These are phyloP conservation scores for Akanthomyces muscarius DNA, from an alignment of 2,329 filamentous ascomycete species.

Conservation along the genomic window DNA sequence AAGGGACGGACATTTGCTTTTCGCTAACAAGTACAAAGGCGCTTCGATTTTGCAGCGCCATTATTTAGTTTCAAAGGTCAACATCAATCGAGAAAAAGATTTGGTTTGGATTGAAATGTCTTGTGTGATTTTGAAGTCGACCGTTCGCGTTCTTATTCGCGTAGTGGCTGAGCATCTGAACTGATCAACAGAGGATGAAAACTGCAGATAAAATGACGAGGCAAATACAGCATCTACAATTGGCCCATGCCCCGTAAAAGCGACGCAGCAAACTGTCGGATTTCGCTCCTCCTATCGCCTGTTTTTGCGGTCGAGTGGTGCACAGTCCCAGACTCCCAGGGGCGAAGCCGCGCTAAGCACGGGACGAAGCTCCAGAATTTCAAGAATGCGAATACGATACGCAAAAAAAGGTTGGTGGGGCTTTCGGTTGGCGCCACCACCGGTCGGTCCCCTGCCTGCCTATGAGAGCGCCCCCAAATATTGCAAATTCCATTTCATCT, in stretches of 20 bases:
- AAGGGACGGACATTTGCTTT: neutral
- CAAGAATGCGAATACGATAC: slow-evolving; percentile 7
- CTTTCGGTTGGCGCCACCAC: neutral
- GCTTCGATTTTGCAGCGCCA: neutral
- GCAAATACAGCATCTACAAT: slow-evolving; percentile 1
- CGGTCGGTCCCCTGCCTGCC: neutral
- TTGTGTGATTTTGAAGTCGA: neutral
- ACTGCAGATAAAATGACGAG: neutral
- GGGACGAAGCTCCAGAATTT: neutral
- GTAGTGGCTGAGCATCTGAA: neutral
- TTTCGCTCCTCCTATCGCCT: neutral
- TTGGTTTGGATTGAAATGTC: neutral
- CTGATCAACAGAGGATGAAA: neutral
- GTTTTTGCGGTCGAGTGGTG: neutral
- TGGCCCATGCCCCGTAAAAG: slow-evolving; percentile 9
- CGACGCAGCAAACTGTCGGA: neutral
- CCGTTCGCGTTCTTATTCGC: slow-evolving; percentile 7
- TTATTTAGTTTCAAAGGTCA: neutral
- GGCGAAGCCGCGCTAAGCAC: neutral
- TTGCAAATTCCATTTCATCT: slow-evolving; percentile 1
- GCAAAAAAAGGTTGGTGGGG: neutral
- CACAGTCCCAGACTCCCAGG: neutral
- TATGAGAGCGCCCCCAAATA: slow-evolving; percentile 10
- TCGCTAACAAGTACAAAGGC: neutral
- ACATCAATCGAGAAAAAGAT: neutral